These are phyloP conservation scores for Viridothelium virens DNA, from an alignment of 495 filamentous ascomycete genomes.

Conservation along the genomic window DNA sequence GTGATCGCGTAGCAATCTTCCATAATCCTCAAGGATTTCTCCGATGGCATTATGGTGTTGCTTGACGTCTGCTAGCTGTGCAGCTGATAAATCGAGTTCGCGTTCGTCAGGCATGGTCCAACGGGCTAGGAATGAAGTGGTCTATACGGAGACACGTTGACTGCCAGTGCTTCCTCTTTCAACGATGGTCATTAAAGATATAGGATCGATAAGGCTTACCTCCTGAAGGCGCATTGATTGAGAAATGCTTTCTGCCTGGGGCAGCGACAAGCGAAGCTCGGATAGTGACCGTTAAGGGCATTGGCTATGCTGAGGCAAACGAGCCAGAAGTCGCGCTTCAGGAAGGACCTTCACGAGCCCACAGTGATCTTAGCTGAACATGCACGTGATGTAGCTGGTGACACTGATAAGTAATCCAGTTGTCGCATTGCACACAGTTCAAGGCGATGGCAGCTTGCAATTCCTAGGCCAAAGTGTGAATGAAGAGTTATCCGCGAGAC, in stretches of 20 bases:
- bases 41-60: constrained; percentile 18
- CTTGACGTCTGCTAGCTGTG: constrained; percentile 18
- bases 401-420: background rate
- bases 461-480: background rate
- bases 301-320: background rate
- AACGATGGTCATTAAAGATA: background rate
- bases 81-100: constrained; percentile 16
- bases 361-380: background rate
- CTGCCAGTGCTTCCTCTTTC: background rate
- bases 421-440: background rate
- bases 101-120: constrained; percentile 9
- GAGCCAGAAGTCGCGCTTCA: too few relatives aligned
- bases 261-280: background rate
- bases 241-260: background rate
- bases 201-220: background rate
- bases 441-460: too few relatives aligned
- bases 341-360: background rate
- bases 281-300: background rate
- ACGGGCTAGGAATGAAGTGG: background rate
- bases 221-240: background rate
- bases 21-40: constrained; percentile 25
- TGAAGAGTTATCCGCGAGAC: background rate
- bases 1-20: constrained; percentile 42
- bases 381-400: background rate
- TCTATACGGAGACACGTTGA: background rate